Evolutionary conservation across 2,329 filamentous ascomycete genomes (phyloP).

Genomic region (Pyrenochaeta sp.): DNA sequence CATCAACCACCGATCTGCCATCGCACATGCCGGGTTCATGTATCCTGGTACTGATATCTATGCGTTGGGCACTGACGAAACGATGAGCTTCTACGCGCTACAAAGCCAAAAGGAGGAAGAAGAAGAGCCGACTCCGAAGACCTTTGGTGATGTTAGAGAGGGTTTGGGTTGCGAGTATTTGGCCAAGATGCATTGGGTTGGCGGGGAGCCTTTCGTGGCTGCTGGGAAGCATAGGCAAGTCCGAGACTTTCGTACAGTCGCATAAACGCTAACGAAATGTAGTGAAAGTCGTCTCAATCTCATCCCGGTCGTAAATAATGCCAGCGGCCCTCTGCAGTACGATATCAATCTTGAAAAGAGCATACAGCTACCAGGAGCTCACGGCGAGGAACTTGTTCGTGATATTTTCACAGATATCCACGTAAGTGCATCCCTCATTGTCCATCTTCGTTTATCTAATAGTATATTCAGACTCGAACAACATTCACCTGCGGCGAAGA

Average conservation of each 20-base stretch:
- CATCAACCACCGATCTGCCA: conserved; percentile 77
- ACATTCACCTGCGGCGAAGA: conserved; percentile 62
- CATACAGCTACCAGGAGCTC: conserved; percentile 51
- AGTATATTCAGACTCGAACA: conserved; percentile 33
- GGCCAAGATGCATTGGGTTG: conserved; percentile 69
- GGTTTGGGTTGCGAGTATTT: conserved; percentile 77
- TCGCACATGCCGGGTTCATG: conserved; percentile 79
- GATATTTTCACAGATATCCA: conserved; percentile 54
- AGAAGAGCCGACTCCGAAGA: conserved; percentile 55
- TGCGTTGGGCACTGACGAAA: conserved; percentile 80
- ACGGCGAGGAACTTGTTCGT: conserved; percentile 59
- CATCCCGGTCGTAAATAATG: conserved; percentile 38
- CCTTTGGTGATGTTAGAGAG: conserved; percentile 73
- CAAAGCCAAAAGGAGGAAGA: conserved; percentile 70
- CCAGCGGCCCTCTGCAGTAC: conserved; percentile 39
- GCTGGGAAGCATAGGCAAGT: conserved; percentile 73
- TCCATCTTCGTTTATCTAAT: conserved; percentile 3
- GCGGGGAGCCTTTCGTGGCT: conserved; percentile 69
- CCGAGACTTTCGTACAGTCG: background rate
- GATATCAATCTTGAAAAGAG: conserved; percentile 34
- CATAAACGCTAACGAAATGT: conserved; percentile 2
- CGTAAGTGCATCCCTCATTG: conserved; percentile 26
- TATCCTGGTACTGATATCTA: conserved; percentile 63
- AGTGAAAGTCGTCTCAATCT: conserved; percentile 42
- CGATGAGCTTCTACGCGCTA: conserved; percentile 75